Evolutionary conservation across 2,329 filamentous ascomycete genomes (phyloP).

Genomic region (Neurospora sp.): DNA sequence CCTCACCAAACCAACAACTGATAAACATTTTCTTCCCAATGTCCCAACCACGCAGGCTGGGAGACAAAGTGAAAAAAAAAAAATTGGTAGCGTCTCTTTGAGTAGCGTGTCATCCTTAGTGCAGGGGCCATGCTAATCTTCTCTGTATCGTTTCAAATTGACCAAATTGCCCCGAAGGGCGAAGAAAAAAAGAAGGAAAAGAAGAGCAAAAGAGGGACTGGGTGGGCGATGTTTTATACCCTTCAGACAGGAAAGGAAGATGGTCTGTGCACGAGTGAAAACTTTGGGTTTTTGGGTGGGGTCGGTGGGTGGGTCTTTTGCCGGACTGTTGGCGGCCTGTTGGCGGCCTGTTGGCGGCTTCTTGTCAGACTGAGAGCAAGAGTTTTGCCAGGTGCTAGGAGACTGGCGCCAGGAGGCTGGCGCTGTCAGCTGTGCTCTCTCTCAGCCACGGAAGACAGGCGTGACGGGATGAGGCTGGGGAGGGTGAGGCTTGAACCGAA

Average conservation of each 20-base stretch:
- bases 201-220: constrained; percentile 8
- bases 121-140: constrained; percentile 77
- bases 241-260: background rate
- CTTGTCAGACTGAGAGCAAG: too few relatives aligned
- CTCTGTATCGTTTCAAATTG: constrained; percentile 41
- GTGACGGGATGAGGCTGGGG: too few relatives aligned
- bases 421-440: background rate
- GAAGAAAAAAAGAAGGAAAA: background rate
- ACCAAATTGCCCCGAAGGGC: constrained; percentile 20
- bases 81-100: constrained; percentile 59
- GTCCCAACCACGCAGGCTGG: constrained; percentile 9
- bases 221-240: constrained; percentile 7
- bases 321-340: background rate
- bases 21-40: constrained; percentile 14
- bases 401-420: background rate
- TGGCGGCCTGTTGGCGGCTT: too few relatives aligned
- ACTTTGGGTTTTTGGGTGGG: background rate
- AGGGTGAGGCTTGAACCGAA: too few relatives aligned
- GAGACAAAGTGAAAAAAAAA: constrained; percentile 33
- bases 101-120: constrained; percentile 87
- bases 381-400: too few relatives aligned
- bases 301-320: background rate
- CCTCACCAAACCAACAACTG: background rate
- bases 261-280: constrained; percentile 15
- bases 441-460: too few relatives aligned